Evolutionary conservation across 1,139 yeast species (phyloP), one percentile per base, ranked within the genome.

Genomic region (Petasospora rhodanensis): DNA sequence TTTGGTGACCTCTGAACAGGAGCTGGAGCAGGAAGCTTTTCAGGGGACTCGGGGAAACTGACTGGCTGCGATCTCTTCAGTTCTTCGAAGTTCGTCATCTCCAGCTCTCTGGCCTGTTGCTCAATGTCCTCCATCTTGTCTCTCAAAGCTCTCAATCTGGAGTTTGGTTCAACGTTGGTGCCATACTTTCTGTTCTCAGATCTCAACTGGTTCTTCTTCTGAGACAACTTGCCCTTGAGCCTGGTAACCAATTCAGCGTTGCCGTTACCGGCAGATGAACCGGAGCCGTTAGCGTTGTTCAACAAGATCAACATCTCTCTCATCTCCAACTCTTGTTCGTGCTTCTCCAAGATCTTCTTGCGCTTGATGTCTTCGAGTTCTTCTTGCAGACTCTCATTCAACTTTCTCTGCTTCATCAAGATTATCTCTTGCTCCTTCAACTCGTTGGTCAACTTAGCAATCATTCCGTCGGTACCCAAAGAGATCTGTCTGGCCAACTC

Each of bases 71-170:
- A 36, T 32, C 38, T 46, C 29, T 41, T 46, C 21, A 28, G 27
- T n/a, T 72, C 78, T 24, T 62, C 79, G 51, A 86, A 86, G 46
- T 86, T 89, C 15, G 86, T 80, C 76, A 78, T 79, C 56, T 89
- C 97, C 43, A 89, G 68, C 52, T 82, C 86, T 42, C 95, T 67
- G 0, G 96, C 96, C 66, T 80, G 80, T 35, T 73, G 71, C 51
- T 86, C 96, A 34, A 91, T 68, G 42, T 76, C 80, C 35, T 85
- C 95, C 95, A 87, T 84, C 54, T 81, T 77, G 47, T 80, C 86
- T 40, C 96, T 70, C 42, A 89, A 66, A 30, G 76, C 79, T 42
- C 93, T 70, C 34, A 89, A 62, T 46, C 93, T 66, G 6, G 82
- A 72, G 49, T 82, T 81, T 8, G 96, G 95, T 53, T 84, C 95